Percentiles rank a stretch among this genome's conserved stretches.
Evolutionary conservation across 2,329 filamentous ascomycete species (phyloP).

Genomic region (Eutypella sp.): DNA sequence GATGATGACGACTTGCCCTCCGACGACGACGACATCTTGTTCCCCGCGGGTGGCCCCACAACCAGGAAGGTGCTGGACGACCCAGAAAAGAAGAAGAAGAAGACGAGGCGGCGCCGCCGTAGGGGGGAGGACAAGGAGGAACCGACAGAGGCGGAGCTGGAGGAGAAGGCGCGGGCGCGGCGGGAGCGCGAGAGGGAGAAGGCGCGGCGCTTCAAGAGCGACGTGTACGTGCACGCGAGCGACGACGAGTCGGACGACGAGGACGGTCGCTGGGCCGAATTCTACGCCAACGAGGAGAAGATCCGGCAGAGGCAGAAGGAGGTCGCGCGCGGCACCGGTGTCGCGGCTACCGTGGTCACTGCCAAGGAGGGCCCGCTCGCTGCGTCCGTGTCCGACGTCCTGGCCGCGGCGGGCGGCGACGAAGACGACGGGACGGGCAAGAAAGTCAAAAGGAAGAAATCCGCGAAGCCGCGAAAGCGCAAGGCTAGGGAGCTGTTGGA

Average conservation of each 20-base stretch:
- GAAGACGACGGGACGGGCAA: constrained; percentile 1
- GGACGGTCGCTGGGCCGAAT: constrained; percentile 53
- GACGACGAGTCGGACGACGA: constrained; percentile 88
- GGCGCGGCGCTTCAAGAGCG: constrained; percentile 75
- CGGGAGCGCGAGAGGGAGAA: constrained; percentile 71
- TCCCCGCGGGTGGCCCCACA: constrained; percentile 65
- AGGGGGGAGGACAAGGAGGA: constrained; percentile 38
- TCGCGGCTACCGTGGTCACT: constrained; percentile 6
- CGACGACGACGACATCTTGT: constrained; percentile 57
- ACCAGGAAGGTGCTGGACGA: constrained; percentile 47
- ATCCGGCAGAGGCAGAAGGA: constrained; percentile 51
- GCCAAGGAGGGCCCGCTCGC: constrained; percentile 8
- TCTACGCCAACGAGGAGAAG: constrained; percentile 71
- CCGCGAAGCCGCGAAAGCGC: constrained; percentile 21
- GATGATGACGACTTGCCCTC: constrained; percentile 48
- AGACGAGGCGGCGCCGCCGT: constrained; percentile 51
- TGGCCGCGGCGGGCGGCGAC: not conserved
- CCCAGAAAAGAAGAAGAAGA: constrained; percentile 52
- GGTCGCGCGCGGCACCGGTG: constrained; percentile 21
- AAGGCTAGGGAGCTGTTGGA: constrained; percentile 20
- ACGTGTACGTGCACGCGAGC: constrained; percentile 72
- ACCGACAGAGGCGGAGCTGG: constrained; percentile 59
- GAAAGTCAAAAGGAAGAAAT: not conserved
- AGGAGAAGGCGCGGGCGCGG: constrained; percentile 57
- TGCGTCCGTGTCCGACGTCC: not conserved